phyloP scores from a whole-genome alignment of 164 flowering plant species.

The Vitis rupestris region DNA sequence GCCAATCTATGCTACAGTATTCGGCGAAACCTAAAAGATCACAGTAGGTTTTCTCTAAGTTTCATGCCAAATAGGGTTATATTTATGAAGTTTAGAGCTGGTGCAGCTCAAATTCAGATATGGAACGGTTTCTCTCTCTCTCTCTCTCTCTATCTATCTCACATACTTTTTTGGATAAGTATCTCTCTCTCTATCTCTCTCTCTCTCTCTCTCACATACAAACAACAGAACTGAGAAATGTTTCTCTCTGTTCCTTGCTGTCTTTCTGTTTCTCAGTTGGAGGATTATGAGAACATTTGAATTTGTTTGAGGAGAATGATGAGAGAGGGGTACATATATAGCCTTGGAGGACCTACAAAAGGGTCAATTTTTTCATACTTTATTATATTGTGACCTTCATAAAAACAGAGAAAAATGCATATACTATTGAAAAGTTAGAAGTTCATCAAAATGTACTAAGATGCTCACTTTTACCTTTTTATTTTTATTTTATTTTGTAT shows the following conservation, averaged over 20 bases:
- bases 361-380: background rate
- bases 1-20: background rate
- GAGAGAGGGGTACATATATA: background rate
- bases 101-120: too few relatives aligned
- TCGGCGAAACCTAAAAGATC: background rate
- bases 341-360: slow-evolving; percentile 5
- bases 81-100: background rate
- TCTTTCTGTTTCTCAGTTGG: background rate
- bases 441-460: too few relatives aligned
- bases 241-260: too few relatives aligned
- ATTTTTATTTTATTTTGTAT: too few relatives aligned
- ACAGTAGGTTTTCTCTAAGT: background rate
- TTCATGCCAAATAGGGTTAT: background rate
- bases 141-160: too few relatives aligned
- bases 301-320: background rate
- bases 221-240: background rate
- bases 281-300: background rate
- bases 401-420: too few relatives aligned
- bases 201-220: too few relatives aligned
- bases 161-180: too few relatives aligned
- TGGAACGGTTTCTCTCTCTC: too few relatives aligned
- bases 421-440: too few relatives aligned
- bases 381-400: background rate
- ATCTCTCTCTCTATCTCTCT: too few relatives aligned
- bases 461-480: too few relatives aligned